These are phyloP conservation scores for Irpex sp. DNA, from an alignment of 1,284 basidiomycete genomes.

Conservation along the genomic window DNA sequence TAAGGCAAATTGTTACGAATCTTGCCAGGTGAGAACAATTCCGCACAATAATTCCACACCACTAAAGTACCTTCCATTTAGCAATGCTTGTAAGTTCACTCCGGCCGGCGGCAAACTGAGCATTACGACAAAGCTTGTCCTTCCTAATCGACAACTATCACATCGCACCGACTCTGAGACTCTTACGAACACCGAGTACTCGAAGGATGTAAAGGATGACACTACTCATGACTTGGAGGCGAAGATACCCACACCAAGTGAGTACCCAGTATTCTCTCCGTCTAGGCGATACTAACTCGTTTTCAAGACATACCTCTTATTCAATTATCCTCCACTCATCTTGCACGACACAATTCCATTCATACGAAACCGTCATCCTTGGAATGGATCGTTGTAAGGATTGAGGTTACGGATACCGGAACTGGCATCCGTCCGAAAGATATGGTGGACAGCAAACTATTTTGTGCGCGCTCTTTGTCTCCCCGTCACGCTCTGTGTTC, in stretches of 20 bases:
- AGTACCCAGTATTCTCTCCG: neutral
- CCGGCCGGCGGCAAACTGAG: conserved; percentile 64
- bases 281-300: neutral
- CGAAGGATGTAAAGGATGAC: neutral
- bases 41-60: neutral
- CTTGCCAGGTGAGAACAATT: conserved; percentile 54
- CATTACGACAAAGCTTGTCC: conserved; percentile 56
- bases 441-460: conserved; percentile 71
- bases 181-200: neutral
- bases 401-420: conserved; percentile 82
- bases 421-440: conserved; percentile 72
- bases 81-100: conserved; percentile 81
- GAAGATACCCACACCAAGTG: neutral
- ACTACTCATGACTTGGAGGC: neutral
- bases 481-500: neutral
- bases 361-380: conserved; percentile 31
- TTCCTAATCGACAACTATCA: conserved; percentile 31
- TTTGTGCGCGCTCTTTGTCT: conserved; percentile 46
- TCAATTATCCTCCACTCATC: conserved; percentile 39
- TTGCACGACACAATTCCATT: conserved; percentile 48
- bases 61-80: conserved; percentile 19
- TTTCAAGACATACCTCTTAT: neutral
- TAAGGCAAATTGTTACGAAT: conserved; percentile 79
- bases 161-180: conserved; percentile 3
- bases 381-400: conserved; percentile 70